These are phyloP conservation scores for Melanopsichium pennsylvanicum DNA, from an alignment of 1,284 basidiomycete genomes.

Conservation along the genomic window DNA sequence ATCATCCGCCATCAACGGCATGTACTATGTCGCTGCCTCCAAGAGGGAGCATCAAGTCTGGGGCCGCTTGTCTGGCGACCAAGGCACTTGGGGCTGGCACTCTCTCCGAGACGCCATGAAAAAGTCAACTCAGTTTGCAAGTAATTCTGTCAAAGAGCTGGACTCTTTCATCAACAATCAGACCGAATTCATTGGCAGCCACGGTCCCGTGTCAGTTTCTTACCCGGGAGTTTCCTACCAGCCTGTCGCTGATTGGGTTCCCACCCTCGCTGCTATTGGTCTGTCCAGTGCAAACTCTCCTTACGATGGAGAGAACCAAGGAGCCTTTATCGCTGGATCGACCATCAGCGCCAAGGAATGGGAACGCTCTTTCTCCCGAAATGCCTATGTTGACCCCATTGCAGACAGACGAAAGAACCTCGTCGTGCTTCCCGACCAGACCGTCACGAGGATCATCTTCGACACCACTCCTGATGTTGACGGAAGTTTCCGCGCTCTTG, in stretches of 20 bases:
- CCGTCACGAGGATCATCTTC: conserved; percentile 50
- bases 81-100: conserved; percentile 49
- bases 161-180: conserved; percentile 35
- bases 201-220: conserved; percentile 48
- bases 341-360: conserved; percentile 51
- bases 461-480: conserved; percentile 19
- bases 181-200: conserved; percentile 29
- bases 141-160: conserved; percentile 25
- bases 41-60: conserved; percentile 53
- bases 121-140: conserved; percentile 44
- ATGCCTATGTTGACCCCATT: conserved; percentile 54
- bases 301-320: conserved; percentile 52
- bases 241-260: conserved; percentile 49
- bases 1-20: conserved; percentile 68
- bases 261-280: conserved; percentile 28
- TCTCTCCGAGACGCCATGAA: conserved; percentile 45
- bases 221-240: conserved; percentile 50
- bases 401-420: conserved; percentile 48
- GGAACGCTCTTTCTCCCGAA: conserved; percentile 52
- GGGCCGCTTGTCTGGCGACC: conserved; percentile 44
- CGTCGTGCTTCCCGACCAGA: conserved; percentile 55
- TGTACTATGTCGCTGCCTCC: conserved; percentile 61
- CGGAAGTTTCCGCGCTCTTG: conserved; percentile 40
- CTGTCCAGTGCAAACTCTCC: conserved; percentile 25
- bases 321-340: conserved; percentile 49